phyloP scores from a whole-genome alignment of 164 flowering plant genomes.

The Vitis cinerea region DNA sequence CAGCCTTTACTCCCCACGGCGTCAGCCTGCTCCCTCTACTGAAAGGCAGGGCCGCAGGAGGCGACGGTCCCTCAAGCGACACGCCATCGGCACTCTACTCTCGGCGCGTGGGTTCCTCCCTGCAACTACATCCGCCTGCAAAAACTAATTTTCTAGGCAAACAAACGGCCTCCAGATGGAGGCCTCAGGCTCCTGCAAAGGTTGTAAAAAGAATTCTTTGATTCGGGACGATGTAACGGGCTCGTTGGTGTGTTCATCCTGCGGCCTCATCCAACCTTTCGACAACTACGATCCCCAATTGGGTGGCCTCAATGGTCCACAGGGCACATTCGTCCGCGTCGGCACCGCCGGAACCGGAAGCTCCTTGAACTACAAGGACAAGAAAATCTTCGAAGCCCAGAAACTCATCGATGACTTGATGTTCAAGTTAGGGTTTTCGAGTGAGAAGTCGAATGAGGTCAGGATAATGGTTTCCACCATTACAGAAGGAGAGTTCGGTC shows the following conservation, averaged over 20 bases:
- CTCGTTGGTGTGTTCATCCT: slow-evolving; percentile 37
- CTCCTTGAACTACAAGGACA: slow-evolving; percentile 43
- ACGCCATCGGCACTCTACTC: too few species aligned
- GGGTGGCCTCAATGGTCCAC: slow-evolving; percentile 46
- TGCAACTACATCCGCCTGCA: too few species aligned
- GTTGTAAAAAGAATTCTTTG: slow-evolving; percentile 33
- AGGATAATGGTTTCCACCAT: slow-evolving; percentile 43
- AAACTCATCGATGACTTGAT: slow-evolving; percentile 45
- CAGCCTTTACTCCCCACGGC: too few species aligned
- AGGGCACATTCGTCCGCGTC: slow-evolving; percentile 51
- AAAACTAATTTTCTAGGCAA: too few species aligned
- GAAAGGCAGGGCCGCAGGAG: too few species aligned
- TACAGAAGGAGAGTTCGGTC: slow-evolving; percentile 73
- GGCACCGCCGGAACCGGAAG: slow-evolving; percentile 45
- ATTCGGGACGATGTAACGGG: slow-evolving; percentile 44
- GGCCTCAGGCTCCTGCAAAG: slow-evolving; percentile 27
- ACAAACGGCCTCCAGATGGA: too few species aligned
- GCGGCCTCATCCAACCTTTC: slow-evolving; percentile 51
- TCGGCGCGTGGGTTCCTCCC: too few species aligned
- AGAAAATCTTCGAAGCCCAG: slow-evolving; percentile 50
- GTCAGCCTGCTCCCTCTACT: too few species aligned
- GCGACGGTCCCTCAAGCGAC: too few species aligned
- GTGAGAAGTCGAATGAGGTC: slow-evolving; percentile 28
- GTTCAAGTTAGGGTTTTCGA: slow-evolving; percentile 31
- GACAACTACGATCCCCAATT: slow-evolving; percentile 45